Base-by-base conservation (phyloP, 2,329 filamentous ascomycete species). In the Trichophaea hybrida region DNA sequence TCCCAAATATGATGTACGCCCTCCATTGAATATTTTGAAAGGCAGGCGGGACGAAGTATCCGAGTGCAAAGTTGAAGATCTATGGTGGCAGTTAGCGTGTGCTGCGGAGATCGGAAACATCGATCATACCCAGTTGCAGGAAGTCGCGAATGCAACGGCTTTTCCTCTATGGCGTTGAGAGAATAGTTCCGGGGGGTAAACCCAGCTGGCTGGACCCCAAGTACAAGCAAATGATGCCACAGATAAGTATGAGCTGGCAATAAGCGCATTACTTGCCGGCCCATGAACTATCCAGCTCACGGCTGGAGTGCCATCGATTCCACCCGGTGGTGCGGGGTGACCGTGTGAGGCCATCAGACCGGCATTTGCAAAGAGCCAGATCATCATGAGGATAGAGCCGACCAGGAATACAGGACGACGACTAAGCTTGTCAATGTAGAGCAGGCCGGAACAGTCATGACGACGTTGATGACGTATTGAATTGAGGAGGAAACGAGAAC, bases 211-310 rank as follows among this genome's bases (percentile, higher is more conserved):
- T 0, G 76, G 77, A 15, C 72, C 76, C 76, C 71, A 75, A 37
- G 72, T 75, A 12, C 71, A 72, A 51, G 76, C 75, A 64, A 71
- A 77, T 7, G 71, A 74, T 0, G 80, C 79, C 32, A 83, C 80
- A 56, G 83, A 81, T 40, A 80, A 78, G 63, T 85, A 86, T 0
- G 81, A 84, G 64, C 77, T 81, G 1, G 82, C 81, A 59, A 86
- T 80, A 64, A 85, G 76, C 0, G 77, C 78, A 68, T 78, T 80
- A 4, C 77, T 77, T 0, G 78, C 69, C 0, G 69, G 56, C 24
- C 79, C 79, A 0, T 69, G 70, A 56, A 81, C 75, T 17, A 72
- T 68, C 75, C 76, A 77, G 1, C 73, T 71, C 32, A 78, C 72
- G 35, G 72, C 75, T 0, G 70, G 67, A 64, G 79, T 77, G 37